Evolutionary conservation across 257 asterid species (phyloP).

Genomic region (Penstemon newberryi): DNA sequence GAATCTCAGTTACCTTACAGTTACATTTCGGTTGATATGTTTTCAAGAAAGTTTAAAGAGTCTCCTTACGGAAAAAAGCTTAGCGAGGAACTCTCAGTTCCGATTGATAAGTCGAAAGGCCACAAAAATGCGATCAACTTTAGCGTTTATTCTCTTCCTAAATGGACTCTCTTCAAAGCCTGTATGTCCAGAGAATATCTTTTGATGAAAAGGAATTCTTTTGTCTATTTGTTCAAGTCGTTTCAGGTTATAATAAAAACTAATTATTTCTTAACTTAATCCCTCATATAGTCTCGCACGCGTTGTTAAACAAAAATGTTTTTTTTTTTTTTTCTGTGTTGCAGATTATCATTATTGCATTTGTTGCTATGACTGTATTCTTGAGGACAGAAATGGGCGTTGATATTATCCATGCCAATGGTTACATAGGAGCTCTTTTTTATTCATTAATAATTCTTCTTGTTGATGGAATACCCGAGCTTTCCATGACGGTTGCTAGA

Average conservation of each 20-base stretch:
- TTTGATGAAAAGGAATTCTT: conserved; percentile 54
- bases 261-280: neutral
- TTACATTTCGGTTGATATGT: conserved; percentile 39
- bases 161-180: conserved; percentile 44
- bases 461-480: conserved; percentile 59
- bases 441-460: conserved; percentile 44
- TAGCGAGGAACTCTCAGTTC: conserved; percentile 36
- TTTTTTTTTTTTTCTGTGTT: conserved; percentile 6
- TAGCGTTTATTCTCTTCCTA: conserved; percentile 44
- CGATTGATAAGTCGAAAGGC: conserved; percentile 44
- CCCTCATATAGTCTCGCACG: neutral
- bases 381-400: conserved; percentile 50
- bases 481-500: conserved; percentile 46
- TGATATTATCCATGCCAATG: conserved; percentile 47
- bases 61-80: conserved; percentile 38
- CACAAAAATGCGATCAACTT: conserved; percentile 41
- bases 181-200: conserved; percentile 59
- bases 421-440: conserved; percentile 54
- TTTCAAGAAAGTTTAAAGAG: conserved; percentile 42
- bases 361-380: conserved; percentile 52
- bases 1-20: conserved; percentile 33
- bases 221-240: conserved; percentile 44
- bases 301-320: neutral
- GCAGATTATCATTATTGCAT: conserved; percentile 52
- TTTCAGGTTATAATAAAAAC: conserved; percentile 42